Conservation (phyloP, 2,329 filamentous ascomycete species). For the Trichoderma polysporum region DNA sequence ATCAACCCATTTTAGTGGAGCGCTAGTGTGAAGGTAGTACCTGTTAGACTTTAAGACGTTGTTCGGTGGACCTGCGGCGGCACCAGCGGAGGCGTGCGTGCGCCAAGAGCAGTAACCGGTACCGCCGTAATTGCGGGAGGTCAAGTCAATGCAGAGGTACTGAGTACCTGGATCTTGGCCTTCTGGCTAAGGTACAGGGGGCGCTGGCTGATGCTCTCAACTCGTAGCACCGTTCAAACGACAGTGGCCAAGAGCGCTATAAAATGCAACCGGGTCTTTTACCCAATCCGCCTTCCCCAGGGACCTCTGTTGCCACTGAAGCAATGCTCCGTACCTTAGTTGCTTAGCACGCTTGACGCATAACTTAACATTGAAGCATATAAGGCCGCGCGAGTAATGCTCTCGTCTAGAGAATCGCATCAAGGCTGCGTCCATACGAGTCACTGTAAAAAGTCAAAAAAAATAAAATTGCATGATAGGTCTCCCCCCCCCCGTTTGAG, state of each 20-base stretch:
- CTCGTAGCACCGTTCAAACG: not conserved
- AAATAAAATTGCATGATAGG: not conserved
- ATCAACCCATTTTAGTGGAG: conserved; percentile 15
- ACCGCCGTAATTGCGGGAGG: not conserved
- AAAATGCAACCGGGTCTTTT: not conserved
- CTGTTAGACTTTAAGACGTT: not conserved
- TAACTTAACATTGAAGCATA: not conserved
- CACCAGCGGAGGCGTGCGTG: not conserved
- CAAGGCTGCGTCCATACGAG: not conserved
- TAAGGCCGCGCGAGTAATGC: conserved; percentile 7
- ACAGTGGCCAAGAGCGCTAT: not conserved
- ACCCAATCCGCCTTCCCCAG: not conserved
- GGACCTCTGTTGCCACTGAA: not conserved
- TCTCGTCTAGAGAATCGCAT: not conserved
- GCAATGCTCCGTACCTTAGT: not conserved
- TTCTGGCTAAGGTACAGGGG: not conserved
- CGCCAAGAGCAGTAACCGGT: not conserved
- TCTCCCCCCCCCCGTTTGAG: not conserved
- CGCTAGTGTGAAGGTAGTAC: not conserved
- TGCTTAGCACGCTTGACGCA: not conserved
- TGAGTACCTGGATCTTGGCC: not conserved
- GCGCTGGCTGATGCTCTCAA: not conserved
- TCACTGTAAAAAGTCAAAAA: too few relatives aligned
- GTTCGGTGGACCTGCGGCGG: not conserved
- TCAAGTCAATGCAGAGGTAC: not conserved